A percentile compares a stretch with the other conserved stretches of the same genome.
Conservation (phyloP, 2,329 filamentous ascomycete species). For the Pestalotiopsis sp. region DNA sequence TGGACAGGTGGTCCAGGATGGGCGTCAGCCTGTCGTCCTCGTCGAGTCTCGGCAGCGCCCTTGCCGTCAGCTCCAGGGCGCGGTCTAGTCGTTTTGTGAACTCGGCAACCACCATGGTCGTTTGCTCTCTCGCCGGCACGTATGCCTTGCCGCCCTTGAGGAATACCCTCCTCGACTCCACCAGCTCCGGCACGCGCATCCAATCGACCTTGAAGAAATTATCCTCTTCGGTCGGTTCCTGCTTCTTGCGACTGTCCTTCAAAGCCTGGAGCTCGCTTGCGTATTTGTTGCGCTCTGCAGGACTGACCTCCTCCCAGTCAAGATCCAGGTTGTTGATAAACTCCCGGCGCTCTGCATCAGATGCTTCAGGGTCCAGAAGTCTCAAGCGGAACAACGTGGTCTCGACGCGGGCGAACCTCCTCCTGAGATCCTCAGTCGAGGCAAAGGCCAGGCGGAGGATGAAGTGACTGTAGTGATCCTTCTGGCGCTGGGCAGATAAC, state of each 20-base stretch:
- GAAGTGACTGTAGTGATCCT: conserved; percentile 97
- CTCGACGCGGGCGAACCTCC: conserved; percentile 84
- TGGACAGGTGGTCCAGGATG: conserved; percentile 76
- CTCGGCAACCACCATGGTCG: conserved; percentile 85
- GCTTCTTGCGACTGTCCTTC: conserved; percentile 34
- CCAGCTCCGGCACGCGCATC: conserved; percentile 86
- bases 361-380: too few relatives aligned
- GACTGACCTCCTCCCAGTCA: conserved; percentile 79
- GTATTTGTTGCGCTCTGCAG: conserved; percentile 72
- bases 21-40: conserved; percentile 87
- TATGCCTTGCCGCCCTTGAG: conserved; percentile 83
- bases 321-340: too few relatives aligned
- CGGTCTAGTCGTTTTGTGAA: conserved; percentile 79
- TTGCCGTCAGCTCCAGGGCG: conserved; percentile 86
- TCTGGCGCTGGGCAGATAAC: conserved; percentile 75
- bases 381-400: conserved; percentile 85
- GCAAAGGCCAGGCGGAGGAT: conserved; percentile 93
- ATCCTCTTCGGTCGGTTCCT: conserved; percentile 60
- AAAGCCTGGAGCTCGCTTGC: conserved; percentile 60
- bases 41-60: conserved; percentile 86
- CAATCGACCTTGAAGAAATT: conserved; percentile 97
- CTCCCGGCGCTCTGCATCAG: too few relatives aligned
- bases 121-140: conserved; percentile 82
- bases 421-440: conserved; percentile 83
- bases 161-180: conserved; percentile 77